Conservation (phyloP, 2,329 filamentous ascomycete genomes). For the Venturiaceae sp. region DNA sequence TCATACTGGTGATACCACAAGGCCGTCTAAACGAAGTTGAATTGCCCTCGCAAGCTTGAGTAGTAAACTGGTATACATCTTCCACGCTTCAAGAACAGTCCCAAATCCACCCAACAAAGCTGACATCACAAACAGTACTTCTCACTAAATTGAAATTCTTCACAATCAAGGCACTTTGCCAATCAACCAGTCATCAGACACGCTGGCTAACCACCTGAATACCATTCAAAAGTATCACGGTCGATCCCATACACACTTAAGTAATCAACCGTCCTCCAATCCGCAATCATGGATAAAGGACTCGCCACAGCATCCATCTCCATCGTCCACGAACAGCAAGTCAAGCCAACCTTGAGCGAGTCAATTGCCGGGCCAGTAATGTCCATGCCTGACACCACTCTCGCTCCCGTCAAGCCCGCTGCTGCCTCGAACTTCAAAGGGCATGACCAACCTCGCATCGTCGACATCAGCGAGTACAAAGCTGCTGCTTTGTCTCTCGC, state of each 20-base stretch:
- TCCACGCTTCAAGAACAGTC: not conserved
- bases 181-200: constrained; percentile 17
- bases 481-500: constrained; percentile 63
- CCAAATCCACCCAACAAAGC: not conserved
- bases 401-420: not conserved
- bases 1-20: constrained; percentile 43
- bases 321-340: constrained; percentile 15
- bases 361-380: not conserved
- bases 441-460: constrained; percentile 39
- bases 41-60: not conserved
- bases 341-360: constrained; percentile 8
- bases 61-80: not conserved
- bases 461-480: constrained; percentile 59
- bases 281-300: constrained; percentile 36
- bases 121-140: not conserved
- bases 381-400: not conserved
- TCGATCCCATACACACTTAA: constrained; percentile 35
- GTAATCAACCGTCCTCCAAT: constrained; percentile 28
- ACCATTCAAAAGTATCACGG: constrained; percentile 33
- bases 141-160: not conserved
- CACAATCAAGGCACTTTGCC: not conserved
- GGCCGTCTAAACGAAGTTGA: constrained; percentile 29
- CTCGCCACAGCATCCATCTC: constrained; percentile 18
- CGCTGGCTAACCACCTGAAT: constrained; percentile 27
- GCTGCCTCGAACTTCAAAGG: not conserved